Conservation (phyloP, 768 basidiomycete species). For the Candolleomyces eurysporus region DNA sequence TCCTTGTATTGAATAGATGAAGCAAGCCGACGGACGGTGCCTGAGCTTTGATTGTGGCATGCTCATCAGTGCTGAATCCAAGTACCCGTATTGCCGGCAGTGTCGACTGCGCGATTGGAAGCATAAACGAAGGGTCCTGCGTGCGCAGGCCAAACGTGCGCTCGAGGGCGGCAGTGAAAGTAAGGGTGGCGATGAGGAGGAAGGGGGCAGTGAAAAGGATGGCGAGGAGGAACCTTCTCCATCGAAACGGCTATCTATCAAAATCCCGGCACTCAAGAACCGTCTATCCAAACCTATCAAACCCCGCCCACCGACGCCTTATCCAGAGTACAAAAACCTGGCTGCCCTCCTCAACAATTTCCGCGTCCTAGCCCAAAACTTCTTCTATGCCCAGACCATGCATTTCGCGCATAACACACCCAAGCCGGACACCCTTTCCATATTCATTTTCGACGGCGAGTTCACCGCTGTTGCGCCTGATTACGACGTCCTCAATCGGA, state of each 20-base stretch:
- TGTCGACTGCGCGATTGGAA: constrained; percentile 4
- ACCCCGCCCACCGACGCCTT: constrained; percentile 25
- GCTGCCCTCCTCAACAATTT: constrained; percentile 28
- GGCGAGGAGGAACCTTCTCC: background rate
- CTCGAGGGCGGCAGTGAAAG: background rate
- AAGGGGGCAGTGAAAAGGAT: background rate
- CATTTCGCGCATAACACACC: constrained; percentile 28
- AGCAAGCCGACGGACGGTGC: constrained; percentile 18
- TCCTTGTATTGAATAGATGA: background rate
- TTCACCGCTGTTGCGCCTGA: constrained; percentile 44
- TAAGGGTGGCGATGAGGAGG: background rate
- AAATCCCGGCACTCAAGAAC: background rate
- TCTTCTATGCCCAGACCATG: constrained; percentile 34
- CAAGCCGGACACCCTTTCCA: constrained; percentile 11
- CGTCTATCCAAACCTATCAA: background rate
- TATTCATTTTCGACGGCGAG: constrained; percentile 51
- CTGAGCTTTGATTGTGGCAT: constrained; percentile 21
- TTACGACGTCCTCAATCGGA: constrained; percentile 34
- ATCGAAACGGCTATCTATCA: constrained; percentile 7
- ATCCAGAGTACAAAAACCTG: constrained; percentile 33
- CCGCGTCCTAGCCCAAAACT: constrained; percentile 21
- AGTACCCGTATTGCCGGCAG: constrained; percentile 8
- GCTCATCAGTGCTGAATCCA: constrained; percentile 1
- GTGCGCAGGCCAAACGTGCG: constrained; percentile 8
- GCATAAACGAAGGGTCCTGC: constrained; percentile 1